These are phyloP conservation scores for Clitocybe nebularis DNA, from an alignment of 1,284 basidiomycete species.

Conservation along the genomic window DNA sequence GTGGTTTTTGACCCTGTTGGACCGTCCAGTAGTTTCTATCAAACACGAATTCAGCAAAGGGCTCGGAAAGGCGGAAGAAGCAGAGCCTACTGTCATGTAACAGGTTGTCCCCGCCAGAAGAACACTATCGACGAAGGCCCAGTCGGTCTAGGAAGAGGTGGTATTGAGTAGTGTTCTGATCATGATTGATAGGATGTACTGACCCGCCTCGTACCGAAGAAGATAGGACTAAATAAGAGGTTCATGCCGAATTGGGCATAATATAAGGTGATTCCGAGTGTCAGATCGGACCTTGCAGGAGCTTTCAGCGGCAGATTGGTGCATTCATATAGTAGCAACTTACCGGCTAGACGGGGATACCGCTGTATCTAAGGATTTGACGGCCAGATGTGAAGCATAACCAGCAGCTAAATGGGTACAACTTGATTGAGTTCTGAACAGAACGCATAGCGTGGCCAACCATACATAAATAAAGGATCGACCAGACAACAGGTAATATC, in stretches of 20 bases:
- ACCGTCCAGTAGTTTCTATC: constrained; percentile 47
- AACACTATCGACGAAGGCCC: constrained; percentile 60
- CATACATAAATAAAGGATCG: constrained; percentile 43
- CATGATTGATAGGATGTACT: constrained; percentile 8
- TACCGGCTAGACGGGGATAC: constrained; percentile 39
- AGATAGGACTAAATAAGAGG: constrained; percentile 68
- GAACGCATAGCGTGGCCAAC: constrained; percentile 11
- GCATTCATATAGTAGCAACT: constrained; percentile 1
- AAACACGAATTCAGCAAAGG: neutral
- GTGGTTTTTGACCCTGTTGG: constrained; percentile 49
- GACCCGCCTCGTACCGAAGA: constrained; percentile 58
- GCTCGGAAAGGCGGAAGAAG: constrained; percentile 4
- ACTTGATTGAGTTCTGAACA: no score
- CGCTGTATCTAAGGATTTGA: constrained; percentile 49
- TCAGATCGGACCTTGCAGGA: constrained; percentile 39
- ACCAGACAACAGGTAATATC: constrained; percentile 62
- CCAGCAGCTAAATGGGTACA: constrained; percentile 68
- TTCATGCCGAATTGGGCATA: constrained; percentile 71
- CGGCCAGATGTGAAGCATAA: constrained; percentile 68
- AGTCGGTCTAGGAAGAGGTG: constrained; percentile 36
- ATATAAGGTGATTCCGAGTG: constrained; percentile 59
- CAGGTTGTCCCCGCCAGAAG: constrained; percentile 57
- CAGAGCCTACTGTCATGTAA: constrained; percentile 55
- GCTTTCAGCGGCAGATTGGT: neutral
- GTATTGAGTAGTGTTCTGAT: neutral